These are phyloP conservation scores for Vaccinium vitisidaea DNA, from an alignment of 148 eudicot species.

Conservation along the genomic window DNA sequence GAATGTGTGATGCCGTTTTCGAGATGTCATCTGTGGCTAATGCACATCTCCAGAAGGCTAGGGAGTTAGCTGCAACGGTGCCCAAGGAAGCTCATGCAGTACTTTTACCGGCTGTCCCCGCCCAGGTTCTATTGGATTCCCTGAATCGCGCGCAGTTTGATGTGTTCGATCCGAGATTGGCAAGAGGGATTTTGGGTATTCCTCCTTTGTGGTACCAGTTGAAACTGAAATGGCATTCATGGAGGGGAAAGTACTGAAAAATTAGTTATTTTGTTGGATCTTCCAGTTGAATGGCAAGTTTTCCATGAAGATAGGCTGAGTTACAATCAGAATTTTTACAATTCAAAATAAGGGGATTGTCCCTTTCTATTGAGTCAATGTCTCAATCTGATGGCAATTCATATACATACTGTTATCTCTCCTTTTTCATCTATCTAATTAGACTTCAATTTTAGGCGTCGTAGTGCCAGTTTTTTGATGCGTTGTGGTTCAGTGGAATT, in stretches of 20 bases:
- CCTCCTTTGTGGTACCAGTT: conserved; percentile 84
- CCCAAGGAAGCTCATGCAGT: conserved; percentile 74
- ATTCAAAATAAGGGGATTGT: background rate
- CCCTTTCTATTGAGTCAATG: background rate
- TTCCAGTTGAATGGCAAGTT: background rate
- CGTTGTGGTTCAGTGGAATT: background rate
- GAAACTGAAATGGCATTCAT: conserved; percentile 86
- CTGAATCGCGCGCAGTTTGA: conserved; percentile 68
- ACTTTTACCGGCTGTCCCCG: conserved; percentile 82
- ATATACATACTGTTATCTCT: background rate
- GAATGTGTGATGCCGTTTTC: conserved; percentile 64
- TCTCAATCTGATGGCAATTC: background rate
- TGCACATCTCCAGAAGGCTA: conserved; percentile 78
- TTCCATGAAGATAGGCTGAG: background rate
- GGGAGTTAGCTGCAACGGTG: conserved; percentile 58
- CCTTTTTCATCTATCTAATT: background rate
- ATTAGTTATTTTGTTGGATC: background rate
- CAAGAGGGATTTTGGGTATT: conserved; percentile 65
- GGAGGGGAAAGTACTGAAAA: conserved; percentile 66
- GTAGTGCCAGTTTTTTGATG: background rate
- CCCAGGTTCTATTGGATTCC: conserved; percentile 72
- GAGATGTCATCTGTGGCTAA: conserved; percentile 92
- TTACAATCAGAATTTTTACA: background rate
- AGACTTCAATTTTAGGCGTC: background rate
- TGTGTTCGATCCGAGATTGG: conserved; percentile 77